These are phyloP conservation scores for Wickerhamomyces chaumierensis DNA, from an alignment of 805 yeast species.

Conservation along the genomic window DNA sequence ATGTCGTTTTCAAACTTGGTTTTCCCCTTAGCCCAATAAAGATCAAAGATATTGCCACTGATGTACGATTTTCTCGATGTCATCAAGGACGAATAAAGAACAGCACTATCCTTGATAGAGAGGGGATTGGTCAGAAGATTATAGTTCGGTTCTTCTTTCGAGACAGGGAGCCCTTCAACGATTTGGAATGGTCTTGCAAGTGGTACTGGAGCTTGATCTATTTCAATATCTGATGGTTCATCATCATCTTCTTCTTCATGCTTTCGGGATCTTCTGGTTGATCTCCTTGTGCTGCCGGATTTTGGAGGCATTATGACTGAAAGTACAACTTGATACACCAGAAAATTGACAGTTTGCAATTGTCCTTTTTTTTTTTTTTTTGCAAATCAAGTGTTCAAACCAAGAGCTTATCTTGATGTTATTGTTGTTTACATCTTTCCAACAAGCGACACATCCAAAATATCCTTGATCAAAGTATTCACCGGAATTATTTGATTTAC, in stretches of 20 bases:
- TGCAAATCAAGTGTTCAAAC: too few species aligned
- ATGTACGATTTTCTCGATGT: slow-evolving; percentile 64
- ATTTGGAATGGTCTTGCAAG: slow-evolving; percentile 50
- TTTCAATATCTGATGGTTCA: slow-evolving; percentile 17
- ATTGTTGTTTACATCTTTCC: too few species aligned
- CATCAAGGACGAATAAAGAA: slow-evolving; percentile 57
- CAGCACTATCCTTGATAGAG: slow-evolving; percentile 62
- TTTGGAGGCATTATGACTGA: slow-evolving; percentile 19
- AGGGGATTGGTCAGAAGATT: slow-evolving; percentile 53
- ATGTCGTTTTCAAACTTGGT: slow-evolving; percentile 27
- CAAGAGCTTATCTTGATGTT: too few species aligned
- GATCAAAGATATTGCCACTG: slow-evolving; percentile 55
- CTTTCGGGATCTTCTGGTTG: slow-evolving; percentile 9
- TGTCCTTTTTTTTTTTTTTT: background rate
- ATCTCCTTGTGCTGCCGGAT: slow-evolving; percentile 3
- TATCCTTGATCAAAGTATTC: too few species aligned
- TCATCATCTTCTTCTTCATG: slow-evolving; percentile 9
- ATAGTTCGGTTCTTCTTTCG: slow-evolving; percentile 52
- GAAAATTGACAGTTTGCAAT: too few species aligned
- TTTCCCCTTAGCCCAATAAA: slow-evolving; percentile 69
- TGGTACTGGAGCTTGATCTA: slow-evolving; percentile 14
- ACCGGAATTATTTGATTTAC: too few species aligned
- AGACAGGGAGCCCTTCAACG: slow-evolving; percentile 56
- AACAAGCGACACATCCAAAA: too few species aligned
- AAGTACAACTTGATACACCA: too few species aligned